Conservation (phyloP, 2,329 filamentous ascomycete genomes). For the Trichocomaceae sp. region DNA sequence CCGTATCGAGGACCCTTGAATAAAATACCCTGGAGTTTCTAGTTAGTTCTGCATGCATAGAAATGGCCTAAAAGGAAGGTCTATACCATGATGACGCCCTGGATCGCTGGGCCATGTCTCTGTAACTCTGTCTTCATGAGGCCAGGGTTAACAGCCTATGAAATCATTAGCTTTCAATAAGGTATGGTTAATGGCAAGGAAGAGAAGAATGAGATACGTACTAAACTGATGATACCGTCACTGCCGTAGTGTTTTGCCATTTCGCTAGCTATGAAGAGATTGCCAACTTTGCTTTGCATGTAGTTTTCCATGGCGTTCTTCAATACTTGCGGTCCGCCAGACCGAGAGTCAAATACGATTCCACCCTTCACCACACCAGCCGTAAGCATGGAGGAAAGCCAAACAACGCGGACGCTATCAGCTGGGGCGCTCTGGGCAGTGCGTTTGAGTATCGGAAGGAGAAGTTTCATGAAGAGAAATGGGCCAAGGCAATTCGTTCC, state of each 20-base stretch:
- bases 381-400: conserved; percentile 24
- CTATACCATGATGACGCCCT: not conserved
- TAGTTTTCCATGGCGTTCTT: conserved; percentile 16
- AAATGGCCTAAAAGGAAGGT: not conserved
- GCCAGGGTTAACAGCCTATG: not conserved
- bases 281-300: conserved; percentile 19
- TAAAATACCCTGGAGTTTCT: not conserved
- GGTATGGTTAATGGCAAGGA: not conserved
- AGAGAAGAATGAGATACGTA: conserved; percentile 2
- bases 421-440: conserved; percentile 24
- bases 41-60: not conserved
- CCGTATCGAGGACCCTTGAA: not conserved
- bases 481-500: conserved; percentile 34
- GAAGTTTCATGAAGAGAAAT: conserved; percentile 34
- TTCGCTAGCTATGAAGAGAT: conserved; percentile 16
- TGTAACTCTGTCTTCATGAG: not conserved
- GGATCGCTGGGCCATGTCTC: not conserved
- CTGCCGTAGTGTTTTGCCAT: conserved; percentile 12
- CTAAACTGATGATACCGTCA: conserved; percentile 18
- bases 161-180: not conserved
- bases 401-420: conserved; percentile 28
- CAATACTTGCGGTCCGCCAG: conserved; percentile 15
- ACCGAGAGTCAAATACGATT: conserved; percentile 15
- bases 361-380: conserved; percentile 20
- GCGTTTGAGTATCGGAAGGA: conserved; percentile 28